A percentile compares a stretch with the other conserved stretches of the same genome.
Evolutionary conservation across 163 green algal species (phyloP).

Genomic region (Coccomyxa subellipsoidea): DNA sequence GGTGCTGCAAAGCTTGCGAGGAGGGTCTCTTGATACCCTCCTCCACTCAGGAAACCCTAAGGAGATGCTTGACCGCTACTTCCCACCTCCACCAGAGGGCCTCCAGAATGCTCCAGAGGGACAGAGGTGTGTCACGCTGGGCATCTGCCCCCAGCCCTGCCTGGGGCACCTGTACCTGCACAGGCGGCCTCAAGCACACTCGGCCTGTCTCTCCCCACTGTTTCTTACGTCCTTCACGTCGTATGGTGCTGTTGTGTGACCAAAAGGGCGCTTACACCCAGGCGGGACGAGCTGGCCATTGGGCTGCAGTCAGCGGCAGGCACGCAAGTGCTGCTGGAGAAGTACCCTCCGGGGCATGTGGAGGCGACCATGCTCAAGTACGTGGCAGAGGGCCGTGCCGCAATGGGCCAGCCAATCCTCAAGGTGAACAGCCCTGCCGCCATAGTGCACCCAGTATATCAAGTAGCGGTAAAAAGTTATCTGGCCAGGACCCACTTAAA

Average conservation of each 20-base stretch:
- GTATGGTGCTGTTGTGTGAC: background rate
- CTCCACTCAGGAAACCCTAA: background rate
- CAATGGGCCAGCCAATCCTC: conserved; percentile 18
- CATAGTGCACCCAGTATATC: too few relatives aligned
- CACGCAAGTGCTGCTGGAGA: conserved; percentile 14
- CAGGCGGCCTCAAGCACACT: too few relatives aligned
- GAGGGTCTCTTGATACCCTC: background rate
- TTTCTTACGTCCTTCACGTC: background rate
- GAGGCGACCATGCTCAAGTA: conserved; percentile 14
- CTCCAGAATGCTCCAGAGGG: background rate
- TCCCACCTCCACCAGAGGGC: conserved; percentile 6
- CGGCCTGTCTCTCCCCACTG: background rate
- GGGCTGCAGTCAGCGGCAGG: background rate
- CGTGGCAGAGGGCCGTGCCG: conserved; percentile 16
- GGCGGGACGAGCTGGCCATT: conserved; percentile 10
- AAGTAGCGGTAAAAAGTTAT: too few relatives aligned
- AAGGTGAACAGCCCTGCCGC: conserved; percentile 12
- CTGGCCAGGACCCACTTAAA: too few relatives aligned
- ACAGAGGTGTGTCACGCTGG: background rate
- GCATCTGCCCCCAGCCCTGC: background rate
- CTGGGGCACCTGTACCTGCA: background rate
- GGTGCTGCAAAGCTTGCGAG: conserved; percentile 20
- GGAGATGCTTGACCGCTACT: conserved; percentile 18
- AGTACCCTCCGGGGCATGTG: conserved; percentile 1
- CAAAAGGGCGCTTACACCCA: background rate